These are phyloP conservation scores for Solanum neorickii DNA, from an alignment of 257 asterid genomes.

Conservation along the genomic window DNA sequence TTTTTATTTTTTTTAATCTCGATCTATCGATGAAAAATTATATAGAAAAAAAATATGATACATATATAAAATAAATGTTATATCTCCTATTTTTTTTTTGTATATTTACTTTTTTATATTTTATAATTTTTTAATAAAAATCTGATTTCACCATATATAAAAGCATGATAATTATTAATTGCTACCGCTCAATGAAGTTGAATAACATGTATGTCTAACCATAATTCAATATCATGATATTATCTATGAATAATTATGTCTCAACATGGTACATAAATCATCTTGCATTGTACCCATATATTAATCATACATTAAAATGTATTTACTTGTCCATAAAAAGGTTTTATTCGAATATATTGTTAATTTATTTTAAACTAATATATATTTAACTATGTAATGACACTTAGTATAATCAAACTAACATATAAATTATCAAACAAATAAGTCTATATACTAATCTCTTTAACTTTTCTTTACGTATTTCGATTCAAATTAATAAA, in stretches of 20 bases:
- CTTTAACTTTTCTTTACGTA: too few relatives aligned
- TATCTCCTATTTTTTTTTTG: too few relatives aligned
- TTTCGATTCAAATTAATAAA: background rate
- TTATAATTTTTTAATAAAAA: too few relatives aligned
- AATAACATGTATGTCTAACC: background rate
- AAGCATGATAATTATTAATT: too few relatives aligned
- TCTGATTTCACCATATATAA: background rate
- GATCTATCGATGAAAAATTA: accelerated
- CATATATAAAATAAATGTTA: too few relatives aligned
- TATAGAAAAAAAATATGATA: background rate
- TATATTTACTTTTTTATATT: too few relatives aligned
- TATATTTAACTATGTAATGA: background rate
- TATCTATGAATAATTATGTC: background rate
- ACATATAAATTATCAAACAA: background rate
- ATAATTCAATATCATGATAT: background rate
- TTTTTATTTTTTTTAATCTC: too few relatives aligned
- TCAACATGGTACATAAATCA: background rate
- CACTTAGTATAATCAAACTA: background rate
- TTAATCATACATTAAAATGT: too few relatives aligned
- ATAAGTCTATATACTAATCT: background rate
- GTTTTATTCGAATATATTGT: background rate
- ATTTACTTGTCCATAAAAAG: background rate
- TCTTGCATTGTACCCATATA: background rate
- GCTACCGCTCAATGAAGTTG: background rate
- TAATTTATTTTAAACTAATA: background rate